Evolutionary conservation across 129 eudicot genomes (phyloP).

Genomic region (Helichrysum umbraculigerum): DNA sequence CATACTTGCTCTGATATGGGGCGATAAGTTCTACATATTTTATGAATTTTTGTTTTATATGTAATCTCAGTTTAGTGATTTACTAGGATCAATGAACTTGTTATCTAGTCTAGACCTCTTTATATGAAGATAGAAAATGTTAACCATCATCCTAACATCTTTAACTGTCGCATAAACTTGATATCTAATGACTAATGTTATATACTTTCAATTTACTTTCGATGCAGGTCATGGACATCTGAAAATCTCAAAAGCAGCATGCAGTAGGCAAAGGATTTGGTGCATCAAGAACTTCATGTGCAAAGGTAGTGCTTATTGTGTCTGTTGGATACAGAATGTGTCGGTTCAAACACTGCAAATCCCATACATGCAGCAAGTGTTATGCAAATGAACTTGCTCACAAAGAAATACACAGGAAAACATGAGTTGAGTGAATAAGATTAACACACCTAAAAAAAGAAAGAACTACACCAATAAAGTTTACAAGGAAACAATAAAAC

Average conservation of each 20-base stretch:
- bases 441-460: background rate
- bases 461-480: slow-evolving; percentile 10
- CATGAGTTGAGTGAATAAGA: too few relatives aligned
- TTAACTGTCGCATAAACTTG: too few relatives aligned
- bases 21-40: background rate
- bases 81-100: too few relatives aligned
- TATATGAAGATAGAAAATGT: too few relatives aligned
- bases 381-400: background rate
- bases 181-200: too few relatives aligned
- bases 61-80: too few relatives aligned
- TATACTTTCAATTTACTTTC: background rate
- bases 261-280: background rate
- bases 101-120: too few relatives aligned
- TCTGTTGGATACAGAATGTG: background rate
- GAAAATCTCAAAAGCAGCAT: background rate
- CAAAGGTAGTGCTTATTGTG: background rate
- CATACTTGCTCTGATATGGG: background rate
- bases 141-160: too few relatives aligned
- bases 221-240: background rate
- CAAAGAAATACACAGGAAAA: too few relatives aligned
- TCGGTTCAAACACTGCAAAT: background rate
- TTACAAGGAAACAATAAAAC: slow-evolving; percentile 14
- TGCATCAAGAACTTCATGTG: background rate
- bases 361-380: background rate
- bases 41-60: too few relatives aligned